Base-by-base conservation (phyloP, 768 basidiomycete genomes). In the Pulveroboletus sp. region DNA sequence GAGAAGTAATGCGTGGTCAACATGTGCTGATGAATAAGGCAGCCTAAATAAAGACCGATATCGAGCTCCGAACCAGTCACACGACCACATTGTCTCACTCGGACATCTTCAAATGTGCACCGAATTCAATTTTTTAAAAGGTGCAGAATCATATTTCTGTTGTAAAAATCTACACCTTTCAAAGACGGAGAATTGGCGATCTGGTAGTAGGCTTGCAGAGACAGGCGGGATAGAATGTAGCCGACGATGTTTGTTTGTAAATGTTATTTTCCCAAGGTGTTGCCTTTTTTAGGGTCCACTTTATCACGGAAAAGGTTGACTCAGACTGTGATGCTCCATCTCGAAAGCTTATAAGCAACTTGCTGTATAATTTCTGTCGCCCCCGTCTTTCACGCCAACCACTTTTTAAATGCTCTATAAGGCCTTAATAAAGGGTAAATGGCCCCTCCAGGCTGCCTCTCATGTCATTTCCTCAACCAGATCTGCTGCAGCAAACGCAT, bases 381-480 rank as follows among this genome's bases (percentile, higher is more conserved):
- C 50, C 6, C 34, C 47, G 3, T 45, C 9, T 56, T 64, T 52
- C 46, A 61, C 64, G 59, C 29, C 13, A 42, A 49, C 25, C 1
- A 31, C 56, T 16, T 25, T n/a, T 41, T 56, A 59, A 51, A 67
- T 67, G 65, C 43, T 68, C 36, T 67, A 60, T 50, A 60, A 68
- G 49, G 58, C 50, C 4, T 59, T 67, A 14, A 46, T 56, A 40
- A 78, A 77, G 59, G 76, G 80, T 50, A 76, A 72, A 57, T 73
- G 72, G 58, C 80, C 82, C 27, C 62, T 84, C 24, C 77, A 77
- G 53, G 79, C 74, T n/a, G 82, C 80, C 8, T 78, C 80, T 20
- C 60, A 58, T 46, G 62, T 52, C 48, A 62, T 67, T 27, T 58
- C 58, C 9, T 66, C 60, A 0, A 67, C 65, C 6, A 65, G 62